phyloP scores from a whole-genome alignment of 2,329 filamentous ascomycete genomes.

The Diaporthe vexans region DNA sequence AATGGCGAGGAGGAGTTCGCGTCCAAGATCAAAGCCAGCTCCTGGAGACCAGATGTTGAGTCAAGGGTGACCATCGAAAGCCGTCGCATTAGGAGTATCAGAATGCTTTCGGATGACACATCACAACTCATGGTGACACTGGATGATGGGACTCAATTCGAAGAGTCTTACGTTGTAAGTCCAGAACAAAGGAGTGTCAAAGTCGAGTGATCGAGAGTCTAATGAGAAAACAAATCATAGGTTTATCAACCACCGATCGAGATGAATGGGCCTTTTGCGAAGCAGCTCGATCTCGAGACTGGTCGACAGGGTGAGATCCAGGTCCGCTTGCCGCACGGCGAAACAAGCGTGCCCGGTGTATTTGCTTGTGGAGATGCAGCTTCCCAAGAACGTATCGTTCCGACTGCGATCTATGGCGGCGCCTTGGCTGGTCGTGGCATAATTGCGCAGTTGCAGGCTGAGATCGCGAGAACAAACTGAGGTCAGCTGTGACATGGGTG shows the following conservation, averaged over 20 bases:
- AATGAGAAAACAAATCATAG: neutral
- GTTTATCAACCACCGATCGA: slow-evolving; percentile 18
- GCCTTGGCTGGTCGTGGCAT: slow-evolving; percentile 32
- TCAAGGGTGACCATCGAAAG: slow-evolving; percentile 35
- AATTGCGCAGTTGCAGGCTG: slow-evolving; percentile 32
- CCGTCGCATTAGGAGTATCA: slow-evolving; percentile 37
- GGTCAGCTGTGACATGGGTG: too few relatives aligned
- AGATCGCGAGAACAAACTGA: slow-evolving; percentile 1
- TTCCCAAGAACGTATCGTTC: slow-evolving; percentile 2
- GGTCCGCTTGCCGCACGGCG: slow-evolving; percentile 28
- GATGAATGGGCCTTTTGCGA: slow-evolving; percentile 32
- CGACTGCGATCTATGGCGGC: slow-evolving; percentile 36
- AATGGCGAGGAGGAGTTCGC: slow-evolving; percentile 34
- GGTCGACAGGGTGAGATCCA: slow-evolving; percentile 36
- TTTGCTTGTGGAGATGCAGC: slow-evolving; percentile 42
- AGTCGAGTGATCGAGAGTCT: neutral
- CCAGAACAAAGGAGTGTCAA: too few relatives aligned
- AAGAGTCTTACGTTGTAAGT: slow-evolving; percentile 35
- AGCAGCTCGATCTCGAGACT: slow-evolving; percentile 32
- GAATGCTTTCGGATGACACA: slow-evolving; percentile 24
- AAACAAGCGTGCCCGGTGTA: slow-evolving; percentile 36
- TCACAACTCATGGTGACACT: slow-evolving; percentile 38
- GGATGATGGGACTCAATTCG: slow-evolving; percentile 37
- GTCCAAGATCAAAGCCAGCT: neutral
- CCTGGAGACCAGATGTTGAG: slow-evolving; percentile 28